Base-by-base conservation (phyloP, 108 stramenopile species). In the Conticribra weissflogii region DNA sequence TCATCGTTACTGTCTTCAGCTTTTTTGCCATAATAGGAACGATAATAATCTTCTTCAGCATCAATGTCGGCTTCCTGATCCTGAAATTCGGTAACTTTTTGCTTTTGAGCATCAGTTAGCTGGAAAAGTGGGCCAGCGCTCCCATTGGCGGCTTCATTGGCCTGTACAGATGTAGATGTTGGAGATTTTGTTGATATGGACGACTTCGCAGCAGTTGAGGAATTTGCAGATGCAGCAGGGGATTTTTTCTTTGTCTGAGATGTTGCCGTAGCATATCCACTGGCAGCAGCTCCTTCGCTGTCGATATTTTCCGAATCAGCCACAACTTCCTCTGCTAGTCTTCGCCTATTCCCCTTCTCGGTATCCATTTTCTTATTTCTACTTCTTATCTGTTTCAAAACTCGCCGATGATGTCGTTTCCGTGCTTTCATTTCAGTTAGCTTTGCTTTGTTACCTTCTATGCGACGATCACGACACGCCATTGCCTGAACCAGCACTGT, bases 391-490 rank as follows among this genome's bases (percentile, higher is more conserved):
- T 89, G 81, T 24, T 78, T 56, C 25, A 29, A 58, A 2, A 76
- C 67, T 36, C 68, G 53, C 22, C 54, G 60, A 2, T 78, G 50
- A 67, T 90, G 87, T 52, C 84, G 81, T 63, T 78, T 78, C 16
- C 88, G 71, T 3, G 60, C 60, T 32, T 66, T 59, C 0, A 74
- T 61, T 24, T 89, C 85, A 23, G 75, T 76, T 22, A 76, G 41
- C 3, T 66, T 41, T 61, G 86, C 45, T 53, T 89, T 86, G 24
- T 81, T 72, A 15, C 93, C 93, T 68, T 89, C 84, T 27, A 94
- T 62, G 30, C 93, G 70, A 41, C 84, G 87, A 69, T 91, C 89
- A 2, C 93, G 90, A 79, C 93, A 94, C 17, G 83, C 89, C 41
- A 84, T 64, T 30, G 85, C 86, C 64, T 94, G 93, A 31, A 86